Base-by-base conservation (phyloP, 1,284 basidiomycete species). In the Boletellus deceptivus region DNA sequence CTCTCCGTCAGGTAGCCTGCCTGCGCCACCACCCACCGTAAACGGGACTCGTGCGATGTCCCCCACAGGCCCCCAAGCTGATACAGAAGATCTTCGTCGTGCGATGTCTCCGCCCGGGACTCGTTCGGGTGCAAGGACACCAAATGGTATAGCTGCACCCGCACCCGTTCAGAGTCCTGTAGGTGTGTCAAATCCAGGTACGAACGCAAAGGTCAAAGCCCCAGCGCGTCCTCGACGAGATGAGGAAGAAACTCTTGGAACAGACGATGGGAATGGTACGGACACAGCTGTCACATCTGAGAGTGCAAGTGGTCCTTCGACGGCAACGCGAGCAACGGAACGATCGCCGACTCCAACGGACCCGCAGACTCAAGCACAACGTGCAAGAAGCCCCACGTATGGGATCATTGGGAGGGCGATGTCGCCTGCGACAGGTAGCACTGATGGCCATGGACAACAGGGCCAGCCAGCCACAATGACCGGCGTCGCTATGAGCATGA, bases 141-240 rank as follows among this genome's bases (percentile, higher is more conserved):
- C 72, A 17, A 86, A 82, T 62, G 79, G 80, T 13, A 61, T 68
- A 38, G 49, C 64, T 36, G 29, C 29, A 4, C 29, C 29, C 11
- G 14, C 71, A 54, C 69, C 71, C 64, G 44, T 63, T 63, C 63
- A 65, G 46, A 45, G 38, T 46, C 46, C 52, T 8, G 43, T 24
- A 42, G 48, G 16, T 16, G 35, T 38, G 16, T 51, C 55, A 9
- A 59, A 52, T 29, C 17, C 44, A 17, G 47, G 47, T 27, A 33
- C 59, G 70, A 55, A 62, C 42, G 62, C 70, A 24, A 82, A 79
- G 59, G 76, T 72, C 49, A 82, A 78, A 58, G 68, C 72, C 18
- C 82, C 85, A 10, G 69, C 78, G 55, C 79, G 86, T 41, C 84
- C 86, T 2, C 70, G 72, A 46, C 75, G 86, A 48, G 86, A 87